These are phyloP conservation scores for Penicillium paneum DNA, from an alignment of 2,329 filamentous ascomycete species.

Conservation along the genomic window DNA sequence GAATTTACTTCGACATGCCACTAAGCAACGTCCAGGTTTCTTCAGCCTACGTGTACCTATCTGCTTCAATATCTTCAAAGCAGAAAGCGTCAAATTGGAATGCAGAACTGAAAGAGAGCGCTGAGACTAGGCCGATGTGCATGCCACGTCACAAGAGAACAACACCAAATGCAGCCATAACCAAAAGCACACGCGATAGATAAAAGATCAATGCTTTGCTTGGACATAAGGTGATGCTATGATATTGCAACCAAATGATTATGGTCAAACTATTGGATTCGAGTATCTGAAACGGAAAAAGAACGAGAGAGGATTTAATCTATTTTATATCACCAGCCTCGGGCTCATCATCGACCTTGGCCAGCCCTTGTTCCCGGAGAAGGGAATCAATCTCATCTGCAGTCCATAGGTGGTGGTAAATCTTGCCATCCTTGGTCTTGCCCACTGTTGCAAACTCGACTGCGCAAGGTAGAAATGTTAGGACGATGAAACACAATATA, in stretches of 20 bases:
- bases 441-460: slow-evolving; percentile 98
- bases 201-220: neutral
- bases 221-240: slow-evolving; percentile 2
- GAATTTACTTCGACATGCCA: slow-evolving; percentile 11
- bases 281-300: slow-evolving; percentile 24
- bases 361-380: slow-evolving; percentile 91
- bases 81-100: slow-evolving; percentile 19
- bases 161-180: slow-evolving; percentile 27
- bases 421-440: slow-evolving; percentile 89
- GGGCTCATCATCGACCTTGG: slow-evolving; percentile 70
- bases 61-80: slow-evolving; percentile 13
- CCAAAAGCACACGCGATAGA: neutral
- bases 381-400: slow-evolving; percentile 94
- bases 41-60: slow-evolving; percentile 31
- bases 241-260: slow-evolving; percentile 15
- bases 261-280: slow-evolving; percentile 29
- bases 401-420: slow-evolving; percentile 97
- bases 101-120: slow-evolving; percentile 17
- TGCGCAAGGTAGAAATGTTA: slow-evolving; percentile 39
- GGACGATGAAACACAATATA: slow-evolving; percentile 3
- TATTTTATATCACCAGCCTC: slow-evolving; percentile 54
- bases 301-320: slow-evolving; percentile 25
- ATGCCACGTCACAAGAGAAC: slow-evolving; percentile 36
- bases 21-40: slow-evolving; percentile 8
- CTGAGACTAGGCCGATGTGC: slow-evolving; percentile 25